phyloP scores from a whole-genome alignment of 371 early-diverging fungal genomes.

The Batrachochytrium dendrobatidis region DNA sequence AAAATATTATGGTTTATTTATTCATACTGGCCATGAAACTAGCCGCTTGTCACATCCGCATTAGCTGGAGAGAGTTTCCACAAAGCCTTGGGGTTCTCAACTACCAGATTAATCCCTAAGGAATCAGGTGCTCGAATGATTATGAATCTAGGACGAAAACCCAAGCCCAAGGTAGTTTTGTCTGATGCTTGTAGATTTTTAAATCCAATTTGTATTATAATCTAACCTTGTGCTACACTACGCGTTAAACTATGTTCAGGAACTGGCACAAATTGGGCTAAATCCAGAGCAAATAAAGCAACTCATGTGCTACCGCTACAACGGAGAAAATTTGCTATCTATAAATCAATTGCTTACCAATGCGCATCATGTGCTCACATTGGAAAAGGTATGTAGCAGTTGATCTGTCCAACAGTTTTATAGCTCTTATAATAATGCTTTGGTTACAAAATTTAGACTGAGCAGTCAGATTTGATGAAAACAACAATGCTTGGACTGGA shows the following conservation, averaged over 20 bases:
- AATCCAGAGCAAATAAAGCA: background rate
- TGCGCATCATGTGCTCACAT: background rate
- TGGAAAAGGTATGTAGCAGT: background rate
- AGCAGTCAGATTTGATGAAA: slow-evolving; percentile 19
- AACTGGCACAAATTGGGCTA: background rate
- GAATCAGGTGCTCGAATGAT: slow-evolving; percentile 56
- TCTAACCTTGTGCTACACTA: background rate
- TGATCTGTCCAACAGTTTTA: background rate
- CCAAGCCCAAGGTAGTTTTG: slow-evolving; percentile 7
- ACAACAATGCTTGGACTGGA: slow-evolving; percentile 45
- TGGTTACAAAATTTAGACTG: background rate
- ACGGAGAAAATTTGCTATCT: slow-evolving; percentile 32
- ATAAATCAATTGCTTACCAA: slow-evolving; percentile 5
- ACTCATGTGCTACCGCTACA: slow-evolving; percentile 25
- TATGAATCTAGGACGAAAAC: slow-evolving; percentile 45
- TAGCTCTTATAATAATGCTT: background rate
- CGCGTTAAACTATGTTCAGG: background rate
- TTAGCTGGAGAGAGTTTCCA: background rate
- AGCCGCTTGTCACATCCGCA: too few species aligned
- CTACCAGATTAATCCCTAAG: slow-evolving; percentile 64
- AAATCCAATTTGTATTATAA: background rate
- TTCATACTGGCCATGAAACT: too few species aligned
- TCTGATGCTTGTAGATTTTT: background rate
- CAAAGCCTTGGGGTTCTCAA: slow-evolving; percentile 39
- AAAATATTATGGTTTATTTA: too few species aligned